These are phyloP conservation scores for Myrica gale DNA, from an alignment of 306 rosid species.

Conservation along the genomic window DNA sequence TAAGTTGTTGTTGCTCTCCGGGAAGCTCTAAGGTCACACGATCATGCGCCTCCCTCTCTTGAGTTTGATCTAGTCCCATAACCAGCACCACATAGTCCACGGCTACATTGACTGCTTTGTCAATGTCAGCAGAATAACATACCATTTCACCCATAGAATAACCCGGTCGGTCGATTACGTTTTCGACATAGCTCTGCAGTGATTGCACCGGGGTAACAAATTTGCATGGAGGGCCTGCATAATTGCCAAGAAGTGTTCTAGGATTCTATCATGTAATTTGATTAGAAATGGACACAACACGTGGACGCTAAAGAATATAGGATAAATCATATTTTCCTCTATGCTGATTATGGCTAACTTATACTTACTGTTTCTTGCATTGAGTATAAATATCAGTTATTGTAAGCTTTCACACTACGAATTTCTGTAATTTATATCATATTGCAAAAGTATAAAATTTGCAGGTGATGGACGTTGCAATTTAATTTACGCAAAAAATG, in stretches of 20 bases:
- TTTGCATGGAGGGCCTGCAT: slow-evolving; percentile 82
- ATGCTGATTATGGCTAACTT: no score
- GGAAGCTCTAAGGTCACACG: slow-evolving; percentile 65
- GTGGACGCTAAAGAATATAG: no score
- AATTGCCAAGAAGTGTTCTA: slow-evolving; percentile 67
- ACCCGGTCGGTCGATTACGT: slow-evolving; percentile 53
- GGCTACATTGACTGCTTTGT: slow-evolving; percentile 56
- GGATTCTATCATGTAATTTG: slow-evolving; percentile 4
- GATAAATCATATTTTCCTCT: no score
- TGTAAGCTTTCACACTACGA: no score
- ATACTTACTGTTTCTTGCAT: no score
- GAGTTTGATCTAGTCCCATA: slow-evolving; percentile 80
- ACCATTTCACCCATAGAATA: slow-evolving; percentile 43
- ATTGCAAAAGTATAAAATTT: no score
- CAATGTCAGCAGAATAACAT: slow-evolving; percentile 53
- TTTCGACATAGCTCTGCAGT: slow-evolving; percentile 48
- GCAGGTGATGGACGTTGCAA: no score
- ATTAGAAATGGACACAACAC: no score
- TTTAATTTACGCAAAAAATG: no score
- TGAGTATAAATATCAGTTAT: no score
- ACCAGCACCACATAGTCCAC: slow-evolving; percentile 79
- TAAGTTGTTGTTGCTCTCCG: slow-evolving; percentile 68
- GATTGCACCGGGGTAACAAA: slow-evolving; percentile 52
- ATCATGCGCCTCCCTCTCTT: slow-evolving; percentile 71
- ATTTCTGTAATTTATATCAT: no score